Base-by-base conservation (phyloP, 495 filamentous ascomycete species). In the Penicillium egyptiacum region DNA sequence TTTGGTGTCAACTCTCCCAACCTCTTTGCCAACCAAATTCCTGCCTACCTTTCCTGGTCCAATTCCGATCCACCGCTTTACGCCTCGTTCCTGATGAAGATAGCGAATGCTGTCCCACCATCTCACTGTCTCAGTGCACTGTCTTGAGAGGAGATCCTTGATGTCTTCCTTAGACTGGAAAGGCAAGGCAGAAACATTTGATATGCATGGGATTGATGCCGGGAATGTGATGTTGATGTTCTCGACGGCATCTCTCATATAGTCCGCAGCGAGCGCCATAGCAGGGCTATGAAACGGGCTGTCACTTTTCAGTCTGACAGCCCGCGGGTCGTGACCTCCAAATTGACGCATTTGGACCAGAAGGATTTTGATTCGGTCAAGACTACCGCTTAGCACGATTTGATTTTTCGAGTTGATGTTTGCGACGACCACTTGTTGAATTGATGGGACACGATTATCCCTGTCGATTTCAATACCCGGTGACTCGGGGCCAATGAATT, bases 331-430 rank as follows among this genome's bases (percentile, higher is more conserved):
- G 62, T 96, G 92, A 7, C 94, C 94, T 26, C 88, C 83, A 69
- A 96, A 98, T 66, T 96, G 90, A 47, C 94, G 80, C 53, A 98
- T 78, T 66, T 98, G 91, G 14, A 91, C 86, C 22, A 96, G 72
- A n/a, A 96, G 85, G 31, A 86, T 86, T 62, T 86, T 88, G 67
- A 98, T 96, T 54, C 85, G 79, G 62, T 88, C 86, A 41, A 98
- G 85, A 68, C 86, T 94, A 3, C 94, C 94, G 60, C 88, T 92
- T 33, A 98, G 77, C 53, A 98, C 94, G 64, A 98, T 95, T 70
- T 98, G 94, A 64, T 95, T 96, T 72, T 90, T 94, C 61, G 84
- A 87, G 72, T 98, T 98, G 72, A 96, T 85, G 64, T 98, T 98
- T 28, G 91, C 94, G 57, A 98, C 91, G 50, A 87, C 79, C 53